Conservation (phyloP, 176 grass and related monocot genomes). For the Pontederia crassipes region DNA sequence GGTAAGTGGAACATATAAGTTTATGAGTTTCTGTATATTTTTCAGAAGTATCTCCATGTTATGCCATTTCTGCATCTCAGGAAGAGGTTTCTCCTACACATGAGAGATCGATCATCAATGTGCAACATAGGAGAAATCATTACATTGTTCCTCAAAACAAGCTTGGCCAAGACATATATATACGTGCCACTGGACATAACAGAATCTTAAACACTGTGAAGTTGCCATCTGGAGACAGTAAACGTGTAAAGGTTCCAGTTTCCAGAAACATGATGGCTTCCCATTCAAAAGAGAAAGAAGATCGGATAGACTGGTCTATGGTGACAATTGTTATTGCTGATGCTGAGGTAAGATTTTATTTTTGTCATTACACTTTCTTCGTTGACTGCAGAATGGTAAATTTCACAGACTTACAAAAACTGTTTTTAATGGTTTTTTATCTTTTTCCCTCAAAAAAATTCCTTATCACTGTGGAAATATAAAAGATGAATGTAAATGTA, state of each 20-base stretch:
- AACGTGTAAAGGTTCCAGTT: slow-evolving; percentile 76
- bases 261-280: slow-evolving; percentile 64
- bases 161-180: slow-evolving; percentile 85
- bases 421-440: too few species aligned
- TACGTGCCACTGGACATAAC: slow-evolving; percentile 46
- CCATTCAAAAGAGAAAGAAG: slow-evolving; percentile 42
- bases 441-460: too few species aligned
- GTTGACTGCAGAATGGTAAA: too few species aligned
- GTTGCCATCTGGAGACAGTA: slow-evolving; percentile 68
- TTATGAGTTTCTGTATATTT: neutral
- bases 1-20: slow-evolving; percentile 13
- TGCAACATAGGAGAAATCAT: slow-evolving; percentile 69
- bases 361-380: slow-evolving; percentile 6
- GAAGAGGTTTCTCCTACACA: slow-evolving; percentile 39
- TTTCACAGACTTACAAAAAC: too few species aligned
- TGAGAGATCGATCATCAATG: slow-evolving; percentile 56
- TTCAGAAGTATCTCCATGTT: neutral
- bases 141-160: slow-evolving; percentile 90
- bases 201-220: slow-evolving; percentile 48
- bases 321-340: slow-evolving; percentile 71
- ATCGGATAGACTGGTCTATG: slow-evolving; percentile 49
- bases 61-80: slow-evolving; percentile 32
- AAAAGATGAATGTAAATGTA: too few species aligned
- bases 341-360: slow-evolving; percentile 64
- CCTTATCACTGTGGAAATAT: too few species aligned